A percentile compares a stretch with the other conserved stretches of the same genome.
Evolutionary conservation across 2,329 filamentous ascomycete genomes (phyloP).

Genomic region (Domatiomyces globalis): DNA sequence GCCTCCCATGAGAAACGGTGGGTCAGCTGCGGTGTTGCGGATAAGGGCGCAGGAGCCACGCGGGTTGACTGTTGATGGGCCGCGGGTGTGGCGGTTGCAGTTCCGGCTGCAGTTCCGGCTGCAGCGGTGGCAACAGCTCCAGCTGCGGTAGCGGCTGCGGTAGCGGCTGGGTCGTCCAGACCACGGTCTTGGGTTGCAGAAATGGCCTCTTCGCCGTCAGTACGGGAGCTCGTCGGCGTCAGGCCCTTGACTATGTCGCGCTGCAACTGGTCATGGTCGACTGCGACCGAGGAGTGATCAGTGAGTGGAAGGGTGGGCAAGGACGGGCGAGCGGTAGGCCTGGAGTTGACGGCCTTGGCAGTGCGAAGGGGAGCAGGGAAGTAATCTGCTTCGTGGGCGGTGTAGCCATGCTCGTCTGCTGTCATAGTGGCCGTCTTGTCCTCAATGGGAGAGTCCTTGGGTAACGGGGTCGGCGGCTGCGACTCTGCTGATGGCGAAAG

Average conservation of each 20-base stretch:
- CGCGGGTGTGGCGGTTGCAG: background rate
- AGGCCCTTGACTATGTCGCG: conserved; percentile 37
- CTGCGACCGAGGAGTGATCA: conserved; percentile 23
- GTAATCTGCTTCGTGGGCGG: conserved; percentile 17
- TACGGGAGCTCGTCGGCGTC: conserved; percentile 21
- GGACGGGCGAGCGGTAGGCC: conserved; percentile 18
- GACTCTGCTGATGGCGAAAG: background rate
- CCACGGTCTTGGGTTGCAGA: background rate
- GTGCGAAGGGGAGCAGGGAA: conserved; percentile 17
- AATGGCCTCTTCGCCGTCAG: conserved; percentile 1
- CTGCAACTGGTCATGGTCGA: conserved; percentile 31
- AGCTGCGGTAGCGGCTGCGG: no score
- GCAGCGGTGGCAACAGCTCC: background rate
- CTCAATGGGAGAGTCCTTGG: conserved; percentile 1
- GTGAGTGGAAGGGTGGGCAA: conserved; percentile 24
- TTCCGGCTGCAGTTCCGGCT: background rate
- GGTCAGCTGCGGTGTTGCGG: background rate
- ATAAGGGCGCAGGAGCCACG: no score
- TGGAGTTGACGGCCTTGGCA: conserved; percentile 6
- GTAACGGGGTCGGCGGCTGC: conserved; percentile 1
- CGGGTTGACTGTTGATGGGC: background rate
- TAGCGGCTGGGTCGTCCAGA: background rate
- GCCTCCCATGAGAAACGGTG: conserved; percentile 34
- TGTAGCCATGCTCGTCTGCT: background rate
- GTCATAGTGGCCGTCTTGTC: background rate